phyloP scores from a whole-genome alignment of 805 yeast species.

The Candida jianshihensis region DNA sequence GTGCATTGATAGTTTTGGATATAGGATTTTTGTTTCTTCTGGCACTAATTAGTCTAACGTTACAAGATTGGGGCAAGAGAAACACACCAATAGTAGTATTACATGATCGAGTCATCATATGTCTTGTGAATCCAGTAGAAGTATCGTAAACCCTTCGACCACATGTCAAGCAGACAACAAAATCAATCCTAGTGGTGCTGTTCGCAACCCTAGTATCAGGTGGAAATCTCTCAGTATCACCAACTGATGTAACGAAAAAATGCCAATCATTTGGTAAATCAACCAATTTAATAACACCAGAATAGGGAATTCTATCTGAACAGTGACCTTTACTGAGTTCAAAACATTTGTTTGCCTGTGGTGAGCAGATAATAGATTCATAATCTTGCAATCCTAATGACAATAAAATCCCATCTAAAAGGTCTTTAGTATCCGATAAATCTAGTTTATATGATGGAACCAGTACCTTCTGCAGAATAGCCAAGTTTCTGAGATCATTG shows the following conservation, averaged over 20 bases:
- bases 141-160: slow-evolving; percentile 32
- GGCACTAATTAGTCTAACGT: slow-evolving; percentile 20
- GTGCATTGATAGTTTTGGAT: slow-evolving; percentile 45
- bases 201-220: slow-evolving; percentile 3
- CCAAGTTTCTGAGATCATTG: slow-evolving; percentile 16
- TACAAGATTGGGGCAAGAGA: slow-evolving; percentile 29
- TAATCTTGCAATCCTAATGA: slow-evolving; percentile 8
- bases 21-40: slow-evolving; percentile 18
- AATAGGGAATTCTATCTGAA: slow-evolving; percentile 26
- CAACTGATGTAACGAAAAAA: slow-evolving; percentile 29
- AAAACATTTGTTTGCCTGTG: background rate
- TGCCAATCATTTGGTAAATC: slow-evolving; percentile 43
- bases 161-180: slow-evolving; percentile 38
- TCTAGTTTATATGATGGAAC: slow-evolving; percentile 10
- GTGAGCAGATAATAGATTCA: slow-evolving; percentile 1
- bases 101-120: too few relatives aligned
- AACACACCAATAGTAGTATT: slow-evolving; percentile 26
- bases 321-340: background rate
- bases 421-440: slow-evolving; percentile 1
- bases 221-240: slow-evolving; percentile 9
- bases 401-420: slow-evolving; percentile 7
- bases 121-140: too few relatives aligned
- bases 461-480: slow-evolving; percentile 15
- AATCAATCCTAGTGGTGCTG: slow-evolving; percentile 28
- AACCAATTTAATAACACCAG: slow-evolving; percentile 49